These are phyloP conservation scores for Eucalyptus tenuipes DNA, from an alignment of 345 rosid genomes.

Conservation along the genomic window DNA sequence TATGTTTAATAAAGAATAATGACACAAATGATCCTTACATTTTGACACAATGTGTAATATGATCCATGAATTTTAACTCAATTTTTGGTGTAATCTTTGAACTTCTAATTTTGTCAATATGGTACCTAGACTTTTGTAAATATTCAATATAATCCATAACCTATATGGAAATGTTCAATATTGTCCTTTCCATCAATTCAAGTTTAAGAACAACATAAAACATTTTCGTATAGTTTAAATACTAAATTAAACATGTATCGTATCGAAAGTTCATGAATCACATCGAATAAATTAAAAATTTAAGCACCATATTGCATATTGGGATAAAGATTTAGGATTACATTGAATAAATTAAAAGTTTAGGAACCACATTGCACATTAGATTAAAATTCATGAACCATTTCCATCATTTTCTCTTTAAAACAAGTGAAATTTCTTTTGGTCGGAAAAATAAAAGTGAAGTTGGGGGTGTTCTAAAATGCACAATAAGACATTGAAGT, in stretches of 20 bases:
- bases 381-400: no score
- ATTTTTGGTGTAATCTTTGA: no score
- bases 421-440: background rate
- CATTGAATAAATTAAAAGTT: no score
- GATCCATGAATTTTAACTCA: no score
- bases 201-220: background rate
- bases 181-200: no score
- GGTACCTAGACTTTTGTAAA: background rate
- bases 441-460: background rate
- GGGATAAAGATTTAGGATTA: no score
- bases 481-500: background rate
- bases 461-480: background rate
- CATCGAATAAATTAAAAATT: no score
- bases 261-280: background rate
- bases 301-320: no score
- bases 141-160: background rate
- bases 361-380: rapidly evolving
- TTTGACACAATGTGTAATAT: background rate
- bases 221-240: no score
- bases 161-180: background rate
- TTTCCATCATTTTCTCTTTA: background rate
- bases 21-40: background rate
- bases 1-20: background rate
- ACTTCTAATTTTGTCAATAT: no score
- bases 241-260: no score